These are phyloP conservation scores for Yarrowia deformans DNA, from an alignment of 805 yeast species.

Conservation along the genomic window DNA sequence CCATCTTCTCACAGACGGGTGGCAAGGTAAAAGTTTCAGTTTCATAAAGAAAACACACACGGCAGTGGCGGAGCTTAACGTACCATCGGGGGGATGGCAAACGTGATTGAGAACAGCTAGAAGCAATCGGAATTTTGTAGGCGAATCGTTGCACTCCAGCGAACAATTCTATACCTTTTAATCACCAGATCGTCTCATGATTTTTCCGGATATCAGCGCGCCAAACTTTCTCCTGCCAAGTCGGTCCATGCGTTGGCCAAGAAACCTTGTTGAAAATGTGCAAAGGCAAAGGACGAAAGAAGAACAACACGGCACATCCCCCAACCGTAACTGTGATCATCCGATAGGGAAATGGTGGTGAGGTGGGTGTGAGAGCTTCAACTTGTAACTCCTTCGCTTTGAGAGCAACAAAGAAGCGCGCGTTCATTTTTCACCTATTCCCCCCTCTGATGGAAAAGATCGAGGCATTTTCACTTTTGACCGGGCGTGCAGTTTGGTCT, in stretches of 20 bases:
- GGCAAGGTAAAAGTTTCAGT: no score
- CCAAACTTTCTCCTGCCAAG: conserved; percentile 3
- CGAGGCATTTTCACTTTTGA: conserved; percentile 19
- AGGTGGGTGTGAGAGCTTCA: no score
- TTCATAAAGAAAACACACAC: not conserved
- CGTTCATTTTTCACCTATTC: no score
- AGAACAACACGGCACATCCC: not conserved
- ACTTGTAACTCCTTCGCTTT: no score
- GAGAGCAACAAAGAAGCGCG: no score
- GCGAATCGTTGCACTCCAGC: no score
- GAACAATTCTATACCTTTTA: no score
- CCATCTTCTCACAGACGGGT: no score
- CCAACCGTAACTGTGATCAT: not conserved
- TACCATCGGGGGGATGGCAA: not conserved
- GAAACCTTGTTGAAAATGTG: not conserved
- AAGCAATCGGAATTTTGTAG: no score
- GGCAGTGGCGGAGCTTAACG: conserved; percentile 1
- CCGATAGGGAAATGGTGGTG: not conserved
- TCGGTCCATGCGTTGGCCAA: not conserved
- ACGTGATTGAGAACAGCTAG: no score
- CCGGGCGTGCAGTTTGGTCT: not conserved
- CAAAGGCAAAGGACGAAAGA: not conserved
- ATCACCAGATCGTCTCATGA: not conserved
- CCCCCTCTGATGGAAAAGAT: not conserved
- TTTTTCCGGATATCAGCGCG: not conserved